Conservation (phyloP, 2,329 filamentous ascomycete species). For the Chrysosphaeria jannelii region DNA sequence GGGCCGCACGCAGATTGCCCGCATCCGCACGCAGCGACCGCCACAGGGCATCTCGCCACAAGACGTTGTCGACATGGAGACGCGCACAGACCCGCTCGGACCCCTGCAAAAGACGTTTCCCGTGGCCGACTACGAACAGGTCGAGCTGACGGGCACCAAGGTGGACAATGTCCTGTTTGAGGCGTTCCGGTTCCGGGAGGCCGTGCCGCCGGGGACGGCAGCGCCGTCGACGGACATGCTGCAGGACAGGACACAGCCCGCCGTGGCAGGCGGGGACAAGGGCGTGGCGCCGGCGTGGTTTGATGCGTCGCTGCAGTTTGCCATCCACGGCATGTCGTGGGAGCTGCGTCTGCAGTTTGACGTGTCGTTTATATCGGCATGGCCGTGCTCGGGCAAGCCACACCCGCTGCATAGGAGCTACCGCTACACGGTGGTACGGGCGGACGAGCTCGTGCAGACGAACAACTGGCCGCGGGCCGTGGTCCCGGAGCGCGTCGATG, state of each 20-base stretch:
- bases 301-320: constrained; percentile 31
- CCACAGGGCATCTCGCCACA: constrained; percentile 22
- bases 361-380: constrained; percentile 33
- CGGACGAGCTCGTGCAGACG: constrained; percentile 33
- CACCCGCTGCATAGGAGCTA: constrained; percentile 50
- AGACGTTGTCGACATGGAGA: constrained; percentile 33
- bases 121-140: constrained; percentile 34
- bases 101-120: constrained; percentile 30
- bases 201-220: constrained; percentile 1
- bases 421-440: constrained; percentile 23
- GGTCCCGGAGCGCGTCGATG: constrained; percentile 6
- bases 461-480: constrained; percentile 26
- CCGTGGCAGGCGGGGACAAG: not conserved
- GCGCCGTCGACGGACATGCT: constrained; percentile 1
- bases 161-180: constrained; percentile 40
- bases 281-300: constrained; percentile 13
- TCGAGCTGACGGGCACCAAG: constrained; percentile 29
- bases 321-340: constrained; percentile 30
- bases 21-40: constrained; percentile 28
- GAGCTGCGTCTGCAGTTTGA: constrained; percentile 30
- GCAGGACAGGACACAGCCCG: not conserved
- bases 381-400: constrained; percentile 30
- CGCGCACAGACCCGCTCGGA: constrained; percentile 38
- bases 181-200: constrained; percentile 24
- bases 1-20: constrained; percentile 35